Evolutionary conservation across 257 asterid genomes (phyloP).

Genomic region (Oldenlandia corymbosa): DNA sequence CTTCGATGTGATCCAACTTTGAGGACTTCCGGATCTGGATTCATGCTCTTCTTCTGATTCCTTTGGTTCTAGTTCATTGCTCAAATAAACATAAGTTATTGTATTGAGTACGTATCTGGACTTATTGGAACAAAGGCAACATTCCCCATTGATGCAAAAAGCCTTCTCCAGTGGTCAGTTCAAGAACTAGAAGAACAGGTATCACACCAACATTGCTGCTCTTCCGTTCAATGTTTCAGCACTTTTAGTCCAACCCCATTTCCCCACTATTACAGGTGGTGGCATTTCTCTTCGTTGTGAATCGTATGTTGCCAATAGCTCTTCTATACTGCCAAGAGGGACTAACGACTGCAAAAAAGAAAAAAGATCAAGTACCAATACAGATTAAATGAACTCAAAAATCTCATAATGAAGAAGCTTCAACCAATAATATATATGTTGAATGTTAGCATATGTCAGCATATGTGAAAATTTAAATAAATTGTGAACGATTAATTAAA

Average conservation of each 20-base stretch:
- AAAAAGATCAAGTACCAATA: no score
- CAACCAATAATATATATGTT: no score
- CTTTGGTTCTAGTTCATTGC: not conserved
- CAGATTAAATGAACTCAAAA: no score
- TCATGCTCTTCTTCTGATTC: not conserved
- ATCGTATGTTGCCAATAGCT: slow-evolving; percentile 88
- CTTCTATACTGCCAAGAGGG: slow-evolving; percentile 98
- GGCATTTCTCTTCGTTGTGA: slow-evolving; percentile 96
- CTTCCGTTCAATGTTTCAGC: slow-evolving; percentile 99
- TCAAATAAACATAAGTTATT: not conserved
- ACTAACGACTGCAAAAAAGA: slow-evolving; percentile 76
- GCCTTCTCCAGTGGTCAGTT: slow-evolving; percentile 93
- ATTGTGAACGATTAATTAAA: no score
- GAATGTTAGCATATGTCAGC: no score
- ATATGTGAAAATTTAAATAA: no score
- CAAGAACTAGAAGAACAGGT: slow-evolving; percentile 67
- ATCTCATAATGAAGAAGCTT: no score
- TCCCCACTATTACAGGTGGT: slow-evolving; percentile 86
- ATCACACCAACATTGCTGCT: slow-evolving; percentile 98
- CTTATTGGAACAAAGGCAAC: slow-evolving; percentile 59
- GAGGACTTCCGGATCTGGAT: not conserved
- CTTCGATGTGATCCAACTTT: not conserved
- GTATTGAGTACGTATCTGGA: not conserved
- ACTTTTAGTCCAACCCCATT: slow-evolving; percentile 99
- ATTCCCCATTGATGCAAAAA: slow-evolving; percentile 94